A percentile compares a stretch with the other conserved stretches of the same genome.
These are phyloP conservation scores for Coniochaeta sp. DNA, from an alignment of 2,329 filamentous ascomycete genomes.

Conservation along the genomic window DNA sequence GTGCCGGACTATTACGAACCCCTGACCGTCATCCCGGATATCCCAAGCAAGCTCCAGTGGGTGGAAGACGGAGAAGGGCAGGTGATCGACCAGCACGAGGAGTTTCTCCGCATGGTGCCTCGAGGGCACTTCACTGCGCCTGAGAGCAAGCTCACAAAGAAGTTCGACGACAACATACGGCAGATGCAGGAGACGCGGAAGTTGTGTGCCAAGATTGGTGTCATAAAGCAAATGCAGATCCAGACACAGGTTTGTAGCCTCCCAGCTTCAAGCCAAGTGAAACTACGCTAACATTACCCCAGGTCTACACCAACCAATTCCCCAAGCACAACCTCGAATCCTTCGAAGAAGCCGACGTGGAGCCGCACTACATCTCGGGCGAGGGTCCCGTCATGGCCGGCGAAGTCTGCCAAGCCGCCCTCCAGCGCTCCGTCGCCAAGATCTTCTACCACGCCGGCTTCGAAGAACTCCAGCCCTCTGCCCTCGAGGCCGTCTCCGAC, in stretches of 20 bases:
- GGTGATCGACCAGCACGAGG: slow-evolving; percentile 79
- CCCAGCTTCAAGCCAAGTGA: neutral
- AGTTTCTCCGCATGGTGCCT: slow-evolving; percentile 73
- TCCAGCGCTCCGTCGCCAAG: slow-evolving; percentile 88
- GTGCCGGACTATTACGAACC: slow-evolving; percentile 94
- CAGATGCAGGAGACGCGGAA: slow-evolving; percentile 97
- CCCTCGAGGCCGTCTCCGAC: slow-evolving; percentile 83
- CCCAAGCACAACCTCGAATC: slow-evolving; percentile 90
- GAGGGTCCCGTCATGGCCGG: slow-evolving; percentile 82
- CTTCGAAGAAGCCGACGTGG: slow-evolving; percentile 79
- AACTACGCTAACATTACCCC: slow-evolving; percentile 16
- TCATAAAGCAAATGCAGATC: slow-evolving; percentile 99
- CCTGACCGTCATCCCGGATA: slow-evolving; percentile 76
- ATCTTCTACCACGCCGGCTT: slow-evolving; percentile 95
- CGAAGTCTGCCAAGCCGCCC: slow-evolving; percentile 71
- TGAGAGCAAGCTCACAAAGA: slow-evolving; percentile 64
- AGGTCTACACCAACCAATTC: slow-evolving; percentile 98
- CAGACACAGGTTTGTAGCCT: slow-evolving; percentile 72
- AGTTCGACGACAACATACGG: slow-evolving; percentile 83
- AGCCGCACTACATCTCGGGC: slow-evolving; percentile 83
- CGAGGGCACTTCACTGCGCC: slow-evolving; percentile 70
- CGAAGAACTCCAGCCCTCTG: slow-evolving; percentile 93
- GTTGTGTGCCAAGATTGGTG: slow-evolving; percentile 89
- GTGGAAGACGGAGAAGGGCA: slow-evolving; percentile 83
- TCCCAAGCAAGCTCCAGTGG: slow-evolving; percentile 75